A percentile compares a stretch with the other conserved stretches of the same genome.
Conservation (phyloP, 176 grass and related monocot species). For the Raddia distichophylla region DNA sequence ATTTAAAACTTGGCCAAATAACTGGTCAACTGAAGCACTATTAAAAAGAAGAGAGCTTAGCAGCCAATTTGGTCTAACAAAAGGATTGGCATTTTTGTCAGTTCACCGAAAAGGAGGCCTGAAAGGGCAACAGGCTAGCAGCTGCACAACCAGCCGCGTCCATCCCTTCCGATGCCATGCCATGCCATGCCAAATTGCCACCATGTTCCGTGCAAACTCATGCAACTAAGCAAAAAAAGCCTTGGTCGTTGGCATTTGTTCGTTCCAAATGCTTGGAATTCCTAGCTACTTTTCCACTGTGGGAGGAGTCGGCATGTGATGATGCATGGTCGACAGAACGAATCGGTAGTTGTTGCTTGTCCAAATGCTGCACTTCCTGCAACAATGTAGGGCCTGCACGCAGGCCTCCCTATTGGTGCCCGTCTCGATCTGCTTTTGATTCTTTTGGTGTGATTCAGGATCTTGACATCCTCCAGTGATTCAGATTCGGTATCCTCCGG, state of each 20-base stretch:
- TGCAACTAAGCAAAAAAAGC: not conserved
- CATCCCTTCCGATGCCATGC: conserved; percentile 1
- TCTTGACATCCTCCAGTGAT: not conserved
- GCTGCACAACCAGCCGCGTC: conserved; percentile 37
- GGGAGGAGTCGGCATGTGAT: not conserved
- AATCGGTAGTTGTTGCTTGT: conserved; percentile 1
- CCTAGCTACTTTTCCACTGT: not conserved
- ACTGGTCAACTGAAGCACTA: not conserved
- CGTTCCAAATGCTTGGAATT: not conserved
- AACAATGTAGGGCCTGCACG: not conserved
- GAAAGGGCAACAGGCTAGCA: conserved; percentile 32
- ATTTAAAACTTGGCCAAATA: not conserved
- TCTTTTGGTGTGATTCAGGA: not conserved
- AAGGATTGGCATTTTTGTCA: not conserved
- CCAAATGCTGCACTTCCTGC: conserved; percentile 3
- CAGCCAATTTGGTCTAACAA: not conserved
- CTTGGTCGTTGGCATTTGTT: not conserved
- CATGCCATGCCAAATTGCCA: not conserved
- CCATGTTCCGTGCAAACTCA: not conserved
- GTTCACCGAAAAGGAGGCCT: conserved; percentile 6
- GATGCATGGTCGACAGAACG: not conserved
- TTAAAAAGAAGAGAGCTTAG: not conserved
- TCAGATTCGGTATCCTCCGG: too few species aligned
- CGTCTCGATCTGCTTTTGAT: not conserved
- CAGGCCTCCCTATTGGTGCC: not conserved